These are phyloP conservation scores for Pouteria glomerata DNA, from an alignment of 148 eudicot genomes.

Conservation along the genomic window DNA sequence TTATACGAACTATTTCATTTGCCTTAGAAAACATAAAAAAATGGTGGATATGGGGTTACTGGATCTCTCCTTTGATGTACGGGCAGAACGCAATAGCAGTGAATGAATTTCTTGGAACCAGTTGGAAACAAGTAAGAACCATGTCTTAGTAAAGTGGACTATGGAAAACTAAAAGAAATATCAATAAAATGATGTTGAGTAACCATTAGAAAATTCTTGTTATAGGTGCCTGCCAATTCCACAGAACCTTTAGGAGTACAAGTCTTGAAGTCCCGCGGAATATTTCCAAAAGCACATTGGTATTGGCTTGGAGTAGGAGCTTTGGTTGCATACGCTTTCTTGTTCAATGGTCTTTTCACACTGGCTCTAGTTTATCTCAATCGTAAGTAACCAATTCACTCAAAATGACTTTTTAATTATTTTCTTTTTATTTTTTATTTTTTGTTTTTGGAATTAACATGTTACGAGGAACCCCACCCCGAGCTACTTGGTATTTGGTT, in stretches of 20 bases:
- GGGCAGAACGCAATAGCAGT: conserved; percentile 24
- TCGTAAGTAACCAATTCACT: conserved; percentile 25
- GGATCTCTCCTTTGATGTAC: conserved; percentile 33
- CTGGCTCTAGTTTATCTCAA: conserved; percentile 41
- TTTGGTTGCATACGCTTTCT: conserved; percentile 33
- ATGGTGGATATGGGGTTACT: conserved; percentile 38
- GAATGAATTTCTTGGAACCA: conserved; percentile 29
- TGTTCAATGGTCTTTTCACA: conserved; percentile 33
- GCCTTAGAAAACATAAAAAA: conserved; percentile 19
- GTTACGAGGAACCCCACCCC: no score
- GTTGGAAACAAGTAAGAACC: conserved; percentile 24
- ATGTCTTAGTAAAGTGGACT: background rate
- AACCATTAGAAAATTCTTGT: no score
- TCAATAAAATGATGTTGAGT: no score
- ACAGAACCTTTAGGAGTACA: conserved; percentile 27
- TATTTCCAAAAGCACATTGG: background rate
- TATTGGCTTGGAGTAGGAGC: background rate
- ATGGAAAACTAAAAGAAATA: background rate
- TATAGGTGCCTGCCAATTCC: conserved; percentile 6
- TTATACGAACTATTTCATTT: background rate
- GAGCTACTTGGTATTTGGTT: no score
- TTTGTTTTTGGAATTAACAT: no score
- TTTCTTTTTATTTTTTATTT: no score
- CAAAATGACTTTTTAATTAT: background rate
- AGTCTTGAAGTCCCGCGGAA: background rate